Evolutionary conservation across 345 rosid species (phyloP).

Genomic region (Aquilaria malaccensis): DNA sequence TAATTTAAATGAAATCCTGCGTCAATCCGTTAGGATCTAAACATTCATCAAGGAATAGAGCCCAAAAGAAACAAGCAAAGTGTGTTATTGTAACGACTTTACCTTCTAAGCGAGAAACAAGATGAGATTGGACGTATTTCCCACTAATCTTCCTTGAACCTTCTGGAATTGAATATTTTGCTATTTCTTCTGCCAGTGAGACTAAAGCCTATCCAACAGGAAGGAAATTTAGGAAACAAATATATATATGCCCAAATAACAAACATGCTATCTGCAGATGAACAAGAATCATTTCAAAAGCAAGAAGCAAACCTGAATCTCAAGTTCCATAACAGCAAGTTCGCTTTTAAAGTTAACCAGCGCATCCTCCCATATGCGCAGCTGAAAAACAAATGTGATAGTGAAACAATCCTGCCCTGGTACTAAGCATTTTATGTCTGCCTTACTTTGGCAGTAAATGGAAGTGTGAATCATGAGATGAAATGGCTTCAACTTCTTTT

Average conservation of each 20-base stretch:
- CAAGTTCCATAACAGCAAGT: constrained; percentile 76
- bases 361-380: constrained; percentile 46
- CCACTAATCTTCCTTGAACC: constrained; percentile 86
- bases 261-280: too few species aligned
- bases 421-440: neutral
- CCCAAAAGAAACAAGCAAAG: too few species aligned
- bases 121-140: constrained; percentile 80
- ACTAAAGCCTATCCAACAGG: constrained; percentile 49
- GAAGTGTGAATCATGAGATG: neutral
- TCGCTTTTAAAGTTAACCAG: constrained; percentile 63
- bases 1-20: too few species aligned
- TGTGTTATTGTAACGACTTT: neutral
- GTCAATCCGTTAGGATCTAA: too few species aligned
- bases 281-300: neutral
- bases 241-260: neutral
- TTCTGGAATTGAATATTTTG: constrained; percentile 50
- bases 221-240: neutral
- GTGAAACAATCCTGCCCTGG: neutral
- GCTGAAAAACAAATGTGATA: constrained; percentile 26
- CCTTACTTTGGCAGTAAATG: neutral
- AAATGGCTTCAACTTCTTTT: neutral
- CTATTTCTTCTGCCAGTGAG: constrained; percentile 63
- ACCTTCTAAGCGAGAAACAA: constrained; percentile 70
- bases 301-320: constrained; percentile 50
- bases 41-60: too few species aligned